A percentile compares a stretch with the other conserved stretches of the same genome.
These are phyloP conservation scores for Coniophora puteana DNA, from an alignment of 1,284 basidiomycete genomes.

Conservation along the genomic window DNA sequence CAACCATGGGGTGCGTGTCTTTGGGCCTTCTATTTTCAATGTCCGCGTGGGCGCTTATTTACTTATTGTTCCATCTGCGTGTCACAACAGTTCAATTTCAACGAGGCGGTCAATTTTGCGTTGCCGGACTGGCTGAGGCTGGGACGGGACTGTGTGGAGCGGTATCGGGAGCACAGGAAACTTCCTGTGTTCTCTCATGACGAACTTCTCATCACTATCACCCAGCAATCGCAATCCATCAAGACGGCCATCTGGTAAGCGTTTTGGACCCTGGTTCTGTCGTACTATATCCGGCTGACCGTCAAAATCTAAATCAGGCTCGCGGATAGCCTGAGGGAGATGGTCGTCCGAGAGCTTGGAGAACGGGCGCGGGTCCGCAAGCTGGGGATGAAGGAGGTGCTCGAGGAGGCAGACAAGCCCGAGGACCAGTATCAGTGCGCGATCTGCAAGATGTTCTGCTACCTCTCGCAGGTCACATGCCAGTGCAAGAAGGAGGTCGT, in stretches of 20 bases:
- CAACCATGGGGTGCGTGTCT: conserved; percentile 84
- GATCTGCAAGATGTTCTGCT: conserved; percentile 93
- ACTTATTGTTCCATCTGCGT: no score
- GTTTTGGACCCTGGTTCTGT: conserved; percentile 8
- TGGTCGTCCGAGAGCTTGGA: conserved; percentile 82
- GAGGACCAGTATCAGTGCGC: conserved; percentile 96
- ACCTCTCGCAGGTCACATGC: conserved; percentile 90
- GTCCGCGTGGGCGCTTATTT: conserved; percentile 5
- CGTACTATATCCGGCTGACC: conserved; percentile 14
- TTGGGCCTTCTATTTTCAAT: conserved; percentile 3
- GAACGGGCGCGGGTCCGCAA: conserved; percentile 61
- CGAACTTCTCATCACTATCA: conserved; percentile 93
- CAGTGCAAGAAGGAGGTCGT: conserved; percentile 74
- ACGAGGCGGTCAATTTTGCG: conserved; percentile 99
- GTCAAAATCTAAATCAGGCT: conserved; percentile 59
- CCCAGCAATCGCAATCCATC: conserved; percentile 90
- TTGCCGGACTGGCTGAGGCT: conserved; percentile 92
- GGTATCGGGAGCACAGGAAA: conserved; percentile 88
- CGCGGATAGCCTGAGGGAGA: conserved; percentile 78
- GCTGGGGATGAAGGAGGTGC: conserved; percentile 59
- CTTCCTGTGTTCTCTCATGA: conserved; percentile 98
- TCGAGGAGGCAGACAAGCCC: conserved; percentile 77
- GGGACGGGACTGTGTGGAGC: conserved; percentile 83
- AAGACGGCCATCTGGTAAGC: conserved; percentile 89
- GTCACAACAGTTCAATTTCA: conserved; percentile 82